A percentile compares a stretch with the other conserved stretches of the same genome.
Conservation (phyloP, 1,284 basidiomycete species). For the Chalciporus sp. region DNA sequence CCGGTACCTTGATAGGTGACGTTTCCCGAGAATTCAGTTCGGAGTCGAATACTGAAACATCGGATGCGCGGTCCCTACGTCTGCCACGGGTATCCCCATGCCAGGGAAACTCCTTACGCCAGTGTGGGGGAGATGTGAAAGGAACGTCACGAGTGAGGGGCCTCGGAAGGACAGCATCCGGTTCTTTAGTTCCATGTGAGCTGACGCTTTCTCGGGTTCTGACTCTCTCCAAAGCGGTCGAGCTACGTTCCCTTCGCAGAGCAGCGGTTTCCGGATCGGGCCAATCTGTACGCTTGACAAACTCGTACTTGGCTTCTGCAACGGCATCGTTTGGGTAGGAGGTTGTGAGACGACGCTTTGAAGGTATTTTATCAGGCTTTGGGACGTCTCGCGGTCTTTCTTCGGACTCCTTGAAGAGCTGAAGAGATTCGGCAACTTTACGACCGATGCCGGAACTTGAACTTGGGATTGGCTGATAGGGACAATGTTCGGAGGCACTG, state of each 20-base stretch:
- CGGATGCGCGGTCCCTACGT: slow-evolving; percentile 50
- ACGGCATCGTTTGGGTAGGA: slow-evolving; percentile 52
- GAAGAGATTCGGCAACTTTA: slow-evolving; percentile 77
- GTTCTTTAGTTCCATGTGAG: slow-evolving; percentile 35
- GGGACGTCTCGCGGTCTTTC: slow-evolving; percentile 36
- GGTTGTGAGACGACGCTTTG: slow-evolving; percentile 44
- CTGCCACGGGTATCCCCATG: slow-evolving; percentile 58
- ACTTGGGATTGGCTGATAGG: slow-evolving; percentile 31
- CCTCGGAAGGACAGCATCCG: slow-evolving; percentile 38
- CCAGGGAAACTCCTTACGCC: slow-evolving; percentile 49
- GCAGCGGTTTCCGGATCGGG: slow-evolving; percentile 73
- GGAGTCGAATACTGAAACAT: slow-evolving; percentile 37
- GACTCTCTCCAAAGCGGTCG: slow-evolving; percentile 56
- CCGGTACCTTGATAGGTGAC: slow-evolving; percentile 25
- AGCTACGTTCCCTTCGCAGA: slow-evolving; percentile 65
- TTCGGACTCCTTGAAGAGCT: slow-evolving; percentile 78
- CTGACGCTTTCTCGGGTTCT: slow-evolving; percentile 50
- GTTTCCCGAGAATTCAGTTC: slow-evolving; percentile 18
- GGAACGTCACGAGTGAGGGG: slow-evolving; percentile 42
- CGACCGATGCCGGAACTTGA: slow-evolving; percentile 60
- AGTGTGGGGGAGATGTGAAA: slow-evolving; percentile 48
- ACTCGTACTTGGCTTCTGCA: slow-evolving; percentile 70
- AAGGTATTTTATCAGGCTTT: slow-evolving; percentile 33
- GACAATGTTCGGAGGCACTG: slow-evolving; percentile 20
- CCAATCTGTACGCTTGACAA: slow-evolving; percentile 82